These are phyloP conservation scores for Suhomyces guaymorum DNA, from an alignment of 1,139 yeast species.

Conservation along the genomic window DNA sequence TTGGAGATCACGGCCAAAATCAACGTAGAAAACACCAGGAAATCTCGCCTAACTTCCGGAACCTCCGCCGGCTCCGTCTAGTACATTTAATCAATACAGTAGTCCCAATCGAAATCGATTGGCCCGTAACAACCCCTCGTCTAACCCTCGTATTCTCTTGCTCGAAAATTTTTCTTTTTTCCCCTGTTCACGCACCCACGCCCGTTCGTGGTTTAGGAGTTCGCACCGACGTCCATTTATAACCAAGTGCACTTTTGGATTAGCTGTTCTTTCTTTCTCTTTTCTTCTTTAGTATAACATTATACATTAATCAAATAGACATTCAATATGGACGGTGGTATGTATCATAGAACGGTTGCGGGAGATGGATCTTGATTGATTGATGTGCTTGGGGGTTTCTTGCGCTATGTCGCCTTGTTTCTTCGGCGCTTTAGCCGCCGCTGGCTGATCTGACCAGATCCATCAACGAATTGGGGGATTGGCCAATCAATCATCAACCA, in stretches of 20 bases:
- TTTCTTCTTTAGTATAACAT: slow-evolving; percentile 21
- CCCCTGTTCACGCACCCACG: slow-evolving; percentile 7
- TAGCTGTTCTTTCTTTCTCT: slow-evolving; percentile 18
- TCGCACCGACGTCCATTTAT: slow-evolving; percentile 15
- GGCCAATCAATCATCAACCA: background rate
- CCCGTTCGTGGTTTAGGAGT: slow-evolving; percentile 9
- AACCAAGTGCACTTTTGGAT: slow-evolving; percentile 14
- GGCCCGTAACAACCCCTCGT: no score
- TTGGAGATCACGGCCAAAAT: no score
- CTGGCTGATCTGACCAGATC: slow-evolving; percentile 1
- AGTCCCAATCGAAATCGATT: no score
- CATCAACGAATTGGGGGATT: background rate
- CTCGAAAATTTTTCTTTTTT: slow-evolving; percentile 16
- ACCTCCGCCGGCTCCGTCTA: no score
- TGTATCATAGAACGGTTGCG: slow-evolving; percentile 23
- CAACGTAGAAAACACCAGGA: no score
- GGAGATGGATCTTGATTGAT: slow-evolving; percentile 10
- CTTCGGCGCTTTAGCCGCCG: no score
- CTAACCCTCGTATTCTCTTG: slow-evolving; percentile 11
- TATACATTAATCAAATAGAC: slow-evolving; percentile 18
- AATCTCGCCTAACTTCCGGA: no score
- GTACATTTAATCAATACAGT: no score
- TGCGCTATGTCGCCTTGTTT: no score
- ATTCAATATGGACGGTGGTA: slow-evolving; percentile 49
- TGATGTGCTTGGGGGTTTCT: slow-evolving; percentile 10